Percentiles rank a stretch among this genome's conserved stretches.
Conservation (phyloP, 1,284 basidiomycete genomes). For the Puccinia hordei region DNA sequence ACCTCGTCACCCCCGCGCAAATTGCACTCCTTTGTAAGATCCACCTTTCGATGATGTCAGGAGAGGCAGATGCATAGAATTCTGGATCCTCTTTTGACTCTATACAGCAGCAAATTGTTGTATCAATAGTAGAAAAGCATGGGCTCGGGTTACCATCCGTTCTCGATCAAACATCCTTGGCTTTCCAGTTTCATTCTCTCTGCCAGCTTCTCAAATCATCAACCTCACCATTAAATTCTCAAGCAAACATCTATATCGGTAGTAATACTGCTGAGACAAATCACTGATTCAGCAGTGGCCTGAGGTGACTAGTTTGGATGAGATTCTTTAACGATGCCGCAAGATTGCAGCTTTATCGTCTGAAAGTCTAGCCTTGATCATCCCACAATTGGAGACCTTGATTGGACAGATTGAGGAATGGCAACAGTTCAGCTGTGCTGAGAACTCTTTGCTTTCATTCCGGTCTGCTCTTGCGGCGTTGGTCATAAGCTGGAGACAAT, state of each 20-base stretch:
- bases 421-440: constrained; percentile 88
- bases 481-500: constrained; percentile 84
- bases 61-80: neutral
- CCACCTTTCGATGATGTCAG: constrained; percentile 30
- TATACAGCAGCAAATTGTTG: constrained; percentile 30
- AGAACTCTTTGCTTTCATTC: constrained; percentile 74
- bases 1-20: constrained; percentile 6
- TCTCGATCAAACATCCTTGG: constrained; percentile 38
- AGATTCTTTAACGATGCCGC: constrained; percentile 77
- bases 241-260: constrained; percentile 37
- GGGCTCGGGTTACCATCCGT: constrained; percentile 9
- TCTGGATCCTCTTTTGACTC: constrained; percentile 29
- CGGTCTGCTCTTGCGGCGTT: constrained; percentile 71
- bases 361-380: constrained; percentile 75
- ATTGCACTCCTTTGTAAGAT: constrained; percentile 34
- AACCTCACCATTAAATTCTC: neutral
- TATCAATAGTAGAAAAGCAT: constrained; percentile 29
- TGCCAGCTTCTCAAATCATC: constrained; percentile 23
- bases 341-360: constrained; percentile 70
- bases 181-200: constrained; percentile 25
- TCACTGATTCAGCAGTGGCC: constrained; percentile 80
- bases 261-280: constrained; percentile 36
- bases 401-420: constrained; percentile 89
- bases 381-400: constrained; percentile 83
- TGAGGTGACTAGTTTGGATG: constrained; percentile 91